These are phyloP conservation scores for Periconia sp. DNA, from an alignment of 2,329 filamentous ascomycete genomes.

Conservation along the genomic window DNA sequence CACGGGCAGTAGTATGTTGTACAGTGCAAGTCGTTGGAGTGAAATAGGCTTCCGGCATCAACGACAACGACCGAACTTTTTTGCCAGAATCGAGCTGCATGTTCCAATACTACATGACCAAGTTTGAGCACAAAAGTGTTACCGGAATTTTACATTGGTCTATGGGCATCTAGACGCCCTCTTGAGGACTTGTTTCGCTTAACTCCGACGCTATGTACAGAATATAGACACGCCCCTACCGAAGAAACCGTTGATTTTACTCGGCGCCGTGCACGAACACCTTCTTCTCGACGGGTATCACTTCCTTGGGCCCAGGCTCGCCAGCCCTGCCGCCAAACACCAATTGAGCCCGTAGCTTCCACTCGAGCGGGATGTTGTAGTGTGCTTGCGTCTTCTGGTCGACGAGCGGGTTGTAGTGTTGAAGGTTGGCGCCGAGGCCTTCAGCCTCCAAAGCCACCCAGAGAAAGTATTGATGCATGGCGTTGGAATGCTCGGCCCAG, in stretches of 20 bases:
- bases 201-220: neutral
- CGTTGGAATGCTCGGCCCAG: constrained; percentile 76
- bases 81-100: too few species aligned
- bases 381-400: constrained; percentile 68
- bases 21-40: too few species aligned
- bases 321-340: constrained; percentile 71
- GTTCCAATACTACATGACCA: too few species aligned
- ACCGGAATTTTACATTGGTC: too few species aligned
- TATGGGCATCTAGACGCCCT: neutral
- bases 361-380: constrained; percentile 71
- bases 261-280: constrained; percentile 50
- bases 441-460: constrained; percentile 84
- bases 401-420: constrained; percentile 90
- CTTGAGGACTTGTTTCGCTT: neutral
- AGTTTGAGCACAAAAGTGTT: too few species aligned
- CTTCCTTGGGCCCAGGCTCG: constrained; percentile 58
- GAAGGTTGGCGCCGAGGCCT: constrained; percentile 83
- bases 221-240: neutral
- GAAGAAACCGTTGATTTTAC: neutral
- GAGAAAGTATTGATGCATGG: constrained; percentile 78
- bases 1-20: too few species aligned
- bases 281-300: constrained; percentile 67
- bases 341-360: constrained; percentile 80
- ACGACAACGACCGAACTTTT: too few species aligned
- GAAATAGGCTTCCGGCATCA: too few species aligned